Evolutionary conservation across 768 basidiomycete species (phyloP).

Genomic region (Hygrophorus pudorinus): DNA sequence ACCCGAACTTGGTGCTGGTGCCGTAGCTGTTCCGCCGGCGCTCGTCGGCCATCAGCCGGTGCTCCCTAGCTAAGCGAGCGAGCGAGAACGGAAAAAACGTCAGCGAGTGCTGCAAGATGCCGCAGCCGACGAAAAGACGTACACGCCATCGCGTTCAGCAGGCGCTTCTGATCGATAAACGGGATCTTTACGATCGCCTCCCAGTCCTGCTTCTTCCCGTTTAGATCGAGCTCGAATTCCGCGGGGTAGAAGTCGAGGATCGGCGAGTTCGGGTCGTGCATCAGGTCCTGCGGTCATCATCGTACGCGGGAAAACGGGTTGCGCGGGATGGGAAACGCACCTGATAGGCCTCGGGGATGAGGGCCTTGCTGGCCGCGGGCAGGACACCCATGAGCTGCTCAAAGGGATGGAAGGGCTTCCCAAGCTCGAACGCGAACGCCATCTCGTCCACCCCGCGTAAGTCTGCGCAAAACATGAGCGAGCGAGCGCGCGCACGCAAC

Average conservation of each 20-base stretch:
- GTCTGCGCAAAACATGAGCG: slow-evolving; percentile 21
- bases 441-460: slow-evolving; percentile 67
- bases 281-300: slow-evolving; percentile 56
- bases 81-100: not conserved
- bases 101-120: not conserved
- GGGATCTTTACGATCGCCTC: slow-evolving; percentile 99
- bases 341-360: slow-evolving; percentile 79
- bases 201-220: slow-evolving; percentile 99
- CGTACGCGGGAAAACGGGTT: not conserved
- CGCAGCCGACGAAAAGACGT: slow-evolving; percentile 18
- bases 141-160: slow-evolving; percentile 81
- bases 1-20: slow-evolving; percentile 71
- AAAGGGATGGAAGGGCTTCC: slow-evolving; percentile 84
- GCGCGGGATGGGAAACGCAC: slow-evolving; percentile 29
- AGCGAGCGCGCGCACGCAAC: slow-evolving; percentile 3
- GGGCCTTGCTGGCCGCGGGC: slow-evolving; percentile 81
- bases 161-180: slow-evolving; percentile 77
- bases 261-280: slow-evolving; percentile 75
- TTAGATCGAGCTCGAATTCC: slow-evolving; percentile 88
- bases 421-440: slow-evolving; percentile 80
- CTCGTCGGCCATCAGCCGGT: slow-evolving; percentile 70
- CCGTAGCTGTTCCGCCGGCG: slow-evolving; percentile 66
- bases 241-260: slow-evolving; percentile 92
- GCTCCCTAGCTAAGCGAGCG: slow-evolving; percentile 62
- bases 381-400: slow-evolving; percentile 98